Base-by-base conservation (phyloP, 768 basidiomycete species). In the Boletus insuetus region DNA sequence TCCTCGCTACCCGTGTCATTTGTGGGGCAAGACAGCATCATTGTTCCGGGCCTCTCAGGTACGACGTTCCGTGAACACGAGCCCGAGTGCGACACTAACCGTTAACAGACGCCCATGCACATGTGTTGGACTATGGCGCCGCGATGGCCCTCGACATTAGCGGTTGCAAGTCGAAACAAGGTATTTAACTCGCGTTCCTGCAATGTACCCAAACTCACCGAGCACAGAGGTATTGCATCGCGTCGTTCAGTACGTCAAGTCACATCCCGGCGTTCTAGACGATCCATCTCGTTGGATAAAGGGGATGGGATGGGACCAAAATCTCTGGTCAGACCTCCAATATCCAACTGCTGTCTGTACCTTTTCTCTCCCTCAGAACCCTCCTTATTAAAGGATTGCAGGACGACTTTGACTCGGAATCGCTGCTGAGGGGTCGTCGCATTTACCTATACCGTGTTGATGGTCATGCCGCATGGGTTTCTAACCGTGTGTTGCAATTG, bases 231-330 rank as follows among this genome's bases (percentile, higher is more conserved):
- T 91, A 12, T 69, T 91, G 14, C 75, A 79, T 4, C 75, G 79
- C 1, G 72, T 94, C 34, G 84, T 83, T 53, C 59, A 69, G 1
- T 86, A 87, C 58, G 79, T 93, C 52, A 63, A 74, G 5, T 69
- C 76, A 1, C 81, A 84, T 49, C 82, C 87, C 0, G 82, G 84
- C 38, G 67, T 87, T 7, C 66, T 73, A 2, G 65, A 77, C 4
- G 79, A 89, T 63, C 74, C 72, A 3, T 73, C 77, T 4, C 73
- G 65, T 6, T 97, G 92, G 91, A 82, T 97, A 40, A 76, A 85
- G 61, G 94, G 93, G 12, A 82, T 88, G 75, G 95, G 95, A 6
- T 98, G 95, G 94, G 91, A 98, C 64, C 94, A 98, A 70, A 96
- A 89, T 1, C 78, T 80, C 54, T 92, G 89, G 89, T 59, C 77